These are phyloP conservation scores for Colletotrichum gloeosporioides DNA, from an alignment of 2,329 filamentous ascomycete genomes.

Conservation along the genomic window DNA sequence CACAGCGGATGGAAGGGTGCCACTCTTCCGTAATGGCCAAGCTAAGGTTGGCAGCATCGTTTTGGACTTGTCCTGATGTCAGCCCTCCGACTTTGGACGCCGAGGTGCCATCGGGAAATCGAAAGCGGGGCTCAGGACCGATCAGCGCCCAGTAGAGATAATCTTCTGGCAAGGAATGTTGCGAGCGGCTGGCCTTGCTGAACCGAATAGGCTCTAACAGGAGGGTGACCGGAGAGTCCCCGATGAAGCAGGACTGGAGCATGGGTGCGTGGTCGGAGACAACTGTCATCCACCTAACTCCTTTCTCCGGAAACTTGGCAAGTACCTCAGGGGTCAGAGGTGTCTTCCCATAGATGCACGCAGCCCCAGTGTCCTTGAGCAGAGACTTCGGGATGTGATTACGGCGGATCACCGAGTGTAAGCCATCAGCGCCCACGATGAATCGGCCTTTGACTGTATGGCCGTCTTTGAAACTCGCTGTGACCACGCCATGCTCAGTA, in stretches of 20 bases:
- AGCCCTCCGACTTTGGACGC: background rate
- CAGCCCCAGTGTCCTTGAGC: background rate
- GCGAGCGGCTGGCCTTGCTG: background rate
- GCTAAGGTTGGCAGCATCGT: background rate
- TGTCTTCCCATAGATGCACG: background rate
- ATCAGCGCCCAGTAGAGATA: conserved; percentile 10
- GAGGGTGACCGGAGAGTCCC: background rate
- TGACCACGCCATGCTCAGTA: conserved; percentile 57
- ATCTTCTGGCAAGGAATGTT: background rate
- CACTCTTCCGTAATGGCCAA: conserved; percentile 40
- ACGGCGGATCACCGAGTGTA: conserved; percentile 65
- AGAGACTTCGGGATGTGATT: conserved; percentile 31
- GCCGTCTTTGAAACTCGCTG: conserved; percentile 64
- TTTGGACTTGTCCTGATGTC: background rate
- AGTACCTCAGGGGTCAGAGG: background rate
- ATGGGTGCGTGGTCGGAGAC: background rate
- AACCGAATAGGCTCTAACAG: background rate
- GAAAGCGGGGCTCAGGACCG: background rate
- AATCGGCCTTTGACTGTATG: conserved; percentile 62
- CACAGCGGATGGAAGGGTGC: conserved; percentile 56
- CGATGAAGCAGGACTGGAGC: background rate
- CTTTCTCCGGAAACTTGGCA: background rate
- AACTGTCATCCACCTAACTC: background rate
- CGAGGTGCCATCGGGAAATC: background rate
- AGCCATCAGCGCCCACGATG: conserved; percentile 67